Percentiles rank a stretch among this genome's conserved stretches.
phyloP scores from a whole-genome alignment of 2,329 filamentous ascomycete species.

The Zymoseptoria tritici region DNA sequence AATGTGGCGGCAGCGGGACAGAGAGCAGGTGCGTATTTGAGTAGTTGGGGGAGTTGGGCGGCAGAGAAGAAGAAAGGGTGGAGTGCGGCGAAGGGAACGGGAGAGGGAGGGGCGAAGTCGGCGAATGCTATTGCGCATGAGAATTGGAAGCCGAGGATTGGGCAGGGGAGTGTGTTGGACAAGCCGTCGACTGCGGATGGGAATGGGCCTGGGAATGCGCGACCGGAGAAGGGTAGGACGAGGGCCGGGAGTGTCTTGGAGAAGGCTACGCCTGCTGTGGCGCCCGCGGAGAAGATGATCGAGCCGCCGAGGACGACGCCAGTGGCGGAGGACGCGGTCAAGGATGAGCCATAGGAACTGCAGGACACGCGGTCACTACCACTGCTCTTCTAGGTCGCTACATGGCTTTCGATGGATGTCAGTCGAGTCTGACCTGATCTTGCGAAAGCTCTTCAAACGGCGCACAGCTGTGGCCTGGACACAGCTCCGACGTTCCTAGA shows the following conservation, averaged over 20 bases:
- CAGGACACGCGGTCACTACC: too few relatives aligned
- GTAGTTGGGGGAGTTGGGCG: slow-evolving; percentile 57
- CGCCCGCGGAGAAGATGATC: not conserved
- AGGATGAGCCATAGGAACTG: not conserved
- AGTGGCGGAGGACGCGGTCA: not conserved
- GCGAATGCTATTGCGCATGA: not conserved
- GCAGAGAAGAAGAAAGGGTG: slow-evolving; percentile 62
- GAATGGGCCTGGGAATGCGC: not conserved
- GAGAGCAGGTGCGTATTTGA: slow-evolving; percentile 55
- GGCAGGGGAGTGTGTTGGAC: not conserved
- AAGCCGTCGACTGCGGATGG: not conserved
- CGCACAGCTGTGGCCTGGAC: too few relatives aligned
- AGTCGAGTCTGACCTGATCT: too few relatives aligned
- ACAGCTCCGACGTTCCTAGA: too few relatives aligned
- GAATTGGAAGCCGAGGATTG: not conserved
- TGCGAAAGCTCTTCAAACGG: too few relatives aligned
- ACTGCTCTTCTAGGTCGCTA: too few relatives aligned
- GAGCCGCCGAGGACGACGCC: not conserved
- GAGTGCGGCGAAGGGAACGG: not conserved
- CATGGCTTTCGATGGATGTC: too few relatives aligned
- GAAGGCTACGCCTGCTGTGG: not conserved
- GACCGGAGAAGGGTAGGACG: not conserved
- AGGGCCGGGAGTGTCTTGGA: not conserved
- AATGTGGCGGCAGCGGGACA: slow-evolving; percentile 47
- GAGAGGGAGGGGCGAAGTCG: not conserved